Percentiles rank a stretch among this genome's conserved stretches.
Conservation (phyloP, 805 yeast genomes). For the Kodamaea kaohsiungensis region DNA sequence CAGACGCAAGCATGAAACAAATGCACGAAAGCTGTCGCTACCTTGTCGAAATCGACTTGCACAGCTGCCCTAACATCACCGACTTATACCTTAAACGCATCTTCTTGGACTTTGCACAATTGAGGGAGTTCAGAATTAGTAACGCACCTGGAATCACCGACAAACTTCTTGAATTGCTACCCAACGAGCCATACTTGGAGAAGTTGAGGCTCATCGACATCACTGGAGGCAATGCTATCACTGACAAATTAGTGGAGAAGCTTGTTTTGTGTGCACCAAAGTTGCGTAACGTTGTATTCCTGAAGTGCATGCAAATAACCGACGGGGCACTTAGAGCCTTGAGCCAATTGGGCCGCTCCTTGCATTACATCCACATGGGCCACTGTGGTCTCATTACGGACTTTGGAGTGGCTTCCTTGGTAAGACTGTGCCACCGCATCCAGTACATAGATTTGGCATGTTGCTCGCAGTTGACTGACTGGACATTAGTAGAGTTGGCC, state of each 20-base stretch:
- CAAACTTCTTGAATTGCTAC: conserved; percentile 56
- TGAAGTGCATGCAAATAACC: conserved; percentile 85
- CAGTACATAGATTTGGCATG: conserved; percentile 95
- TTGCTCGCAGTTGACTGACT: conserved; percentile 85
- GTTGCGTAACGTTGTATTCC: conserved; percentile 80
- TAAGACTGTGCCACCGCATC: conserved; percentile 76
- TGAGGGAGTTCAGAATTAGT: conserved; percentile 83
- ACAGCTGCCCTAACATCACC: conserved; percentile 73
- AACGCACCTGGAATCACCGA: conserved; percentile 71
- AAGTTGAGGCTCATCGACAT: conserved; percentile 80
- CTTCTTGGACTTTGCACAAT: conserved; percentile 62
- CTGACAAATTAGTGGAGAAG: conserved; percentile 75
- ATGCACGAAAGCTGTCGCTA: conserved; percentile 73
- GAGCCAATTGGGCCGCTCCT: conserved; percentile 69
- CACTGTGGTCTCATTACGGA: conserved; percentile 92
- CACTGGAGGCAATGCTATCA: conserved; percentile 77
- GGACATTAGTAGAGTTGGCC: conserved; percentile 74
- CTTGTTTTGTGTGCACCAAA: conserved; percentile 80
- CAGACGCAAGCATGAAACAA: conserved; percentile 59
- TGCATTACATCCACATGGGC: conserved; percentile 90
- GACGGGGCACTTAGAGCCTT: conserved; percentile 76
- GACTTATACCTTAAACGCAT: conserved; percentile 60
- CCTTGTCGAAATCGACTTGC: conserved; percentile 87
- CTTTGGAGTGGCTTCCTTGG: conserved; percentile 74
- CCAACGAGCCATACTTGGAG: conserved; percentile 52